phyloP scores from a whole-genome alignment of 2,329 filamentous ascomycete species.

The Colletotrichum cordylinicola region DNA sequence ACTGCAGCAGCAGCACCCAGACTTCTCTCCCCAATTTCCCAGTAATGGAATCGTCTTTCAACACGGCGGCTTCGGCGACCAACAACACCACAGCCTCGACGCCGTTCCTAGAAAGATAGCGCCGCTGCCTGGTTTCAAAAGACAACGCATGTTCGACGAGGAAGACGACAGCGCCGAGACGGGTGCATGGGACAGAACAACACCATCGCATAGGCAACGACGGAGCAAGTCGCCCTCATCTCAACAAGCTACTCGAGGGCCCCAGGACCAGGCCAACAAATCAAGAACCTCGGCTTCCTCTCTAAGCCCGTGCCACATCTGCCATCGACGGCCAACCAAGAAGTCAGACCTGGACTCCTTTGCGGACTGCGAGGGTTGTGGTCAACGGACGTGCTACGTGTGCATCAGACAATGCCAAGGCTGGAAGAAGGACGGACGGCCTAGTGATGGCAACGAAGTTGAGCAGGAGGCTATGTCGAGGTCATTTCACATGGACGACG shows the following conservation, averaged over 20 bases:
- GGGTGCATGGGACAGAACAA: background rate
- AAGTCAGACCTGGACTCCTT: conserved; percentile 71
- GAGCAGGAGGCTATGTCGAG: conserved; percentile 35
- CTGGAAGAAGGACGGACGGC: conserved; percentile 34
- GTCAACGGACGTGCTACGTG: conserved; percentile 69
- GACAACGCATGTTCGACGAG: conserved; percentile 16
- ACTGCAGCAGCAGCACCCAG: background rate
- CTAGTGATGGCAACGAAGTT: conserved; percentile 13
- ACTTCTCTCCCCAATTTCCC: background rate
- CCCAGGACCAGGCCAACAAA: conserved; percentile 1
- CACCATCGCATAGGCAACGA: background rate
- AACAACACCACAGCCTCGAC: background rate
- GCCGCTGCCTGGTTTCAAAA: conserved; percentile 7
- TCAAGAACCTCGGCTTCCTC: conserved; percentile 25
- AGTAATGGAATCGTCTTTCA: background rate
- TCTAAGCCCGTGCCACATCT: conserved; percentile 69
- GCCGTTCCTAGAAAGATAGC: conserved; percentile 3
- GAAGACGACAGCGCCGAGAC: background rate
- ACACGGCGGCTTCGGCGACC: background rate
- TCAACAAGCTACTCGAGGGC: background rate
- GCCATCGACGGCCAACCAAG: conserved; percentile 68
- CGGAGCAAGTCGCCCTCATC: conserved; percentile 5
- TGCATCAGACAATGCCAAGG: conserved; percentile 69
- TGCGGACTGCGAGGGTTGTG: conserved; percentile 67
- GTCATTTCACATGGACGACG: conserved; percentile 59